Conservation (phyloP, 2,329 filamentous ascomycete species). For the Venturia nashicola region DNA sequence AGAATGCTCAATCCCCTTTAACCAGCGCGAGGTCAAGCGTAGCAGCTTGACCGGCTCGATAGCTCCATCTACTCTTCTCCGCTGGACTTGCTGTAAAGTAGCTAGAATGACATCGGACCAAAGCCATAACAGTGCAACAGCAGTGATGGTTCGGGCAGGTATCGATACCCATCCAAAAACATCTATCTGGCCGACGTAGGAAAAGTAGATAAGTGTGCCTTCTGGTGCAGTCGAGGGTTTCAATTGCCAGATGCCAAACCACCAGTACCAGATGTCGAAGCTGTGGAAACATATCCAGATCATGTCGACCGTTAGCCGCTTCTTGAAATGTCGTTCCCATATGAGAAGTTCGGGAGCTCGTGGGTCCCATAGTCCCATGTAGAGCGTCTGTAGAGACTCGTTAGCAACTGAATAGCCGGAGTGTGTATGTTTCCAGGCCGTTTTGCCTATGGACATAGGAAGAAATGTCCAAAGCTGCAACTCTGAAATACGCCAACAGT, state of each 20-base stretch:
- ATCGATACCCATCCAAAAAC: slow-evolving; percentile 3
- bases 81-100: slow-evolving; percentile 1
- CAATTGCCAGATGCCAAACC: slow-evolving; percentile 6
- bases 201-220: slow-evolving; percentile 8
- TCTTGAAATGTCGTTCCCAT: slow-evolving; percentile 7
- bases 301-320: slow-evolving; percentile 3
- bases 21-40: neutral
- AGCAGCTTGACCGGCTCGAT: neutral
- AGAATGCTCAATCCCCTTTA: neutral
- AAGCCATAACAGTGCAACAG: neutral
- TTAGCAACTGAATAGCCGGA: neutral
- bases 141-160: slow-evolving; percentile 3
- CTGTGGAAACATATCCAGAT: slow-evolving; percentile 8
- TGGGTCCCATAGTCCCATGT: slow-evolving; percentile 7
- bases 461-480: neutral
- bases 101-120: neutral
- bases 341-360: slow-evolving; percentile 1
- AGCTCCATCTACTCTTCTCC: neutral
- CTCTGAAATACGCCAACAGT: too few species aligned
- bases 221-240: slow-evolving; percentile 5
- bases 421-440: neutral
- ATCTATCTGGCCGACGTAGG: neutral
- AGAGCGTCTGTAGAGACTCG: neutral
- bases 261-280: slow-evolving; percentile 11
- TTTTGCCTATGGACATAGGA: too few species aligned